Base-by-base conservation (phyloP, 495 filamentous ascomycete species). In the Glutinoglossum americanum region DNA sequence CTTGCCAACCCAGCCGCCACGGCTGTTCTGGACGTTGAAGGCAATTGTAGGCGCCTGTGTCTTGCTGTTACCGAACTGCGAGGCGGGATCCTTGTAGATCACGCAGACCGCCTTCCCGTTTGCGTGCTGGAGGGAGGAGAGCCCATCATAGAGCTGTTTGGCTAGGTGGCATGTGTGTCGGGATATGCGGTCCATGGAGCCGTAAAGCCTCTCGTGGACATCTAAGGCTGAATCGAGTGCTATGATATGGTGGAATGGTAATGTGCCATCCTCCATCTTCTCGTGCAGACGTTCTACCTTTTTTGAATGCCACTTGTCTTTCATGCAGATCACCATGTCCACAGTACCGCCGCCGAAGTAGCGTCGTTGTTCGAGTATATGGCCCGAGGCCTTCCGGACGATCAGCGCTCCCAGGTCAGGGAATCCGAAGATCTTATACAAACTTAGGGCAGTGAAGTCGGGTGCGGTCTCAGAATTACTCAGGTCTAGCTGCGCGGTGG, bases 401-500 rank as follows among this genome's bases (percentile, higher is more conserved):
- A 87, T 74, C 27, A 89, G 66, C 7, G 76, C 84, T 1, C 85
- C 85, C 15, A 89, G 71, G 57, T 89, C 80, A 0, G 85, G 85
- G 57, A 85, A 85, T 15, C 85, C 85, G 64, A 89, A 89, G 55
- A 89, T 84, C 67, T 89, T 89, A 67, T 89, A 88, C 63, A 89
- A 79, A 9, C 80, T 84, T 26, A 88, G 59, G 41, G 76, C 79
- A 6, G 73, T 79, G 60, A 89, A 89, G 62, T 89, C 85, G 0
- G 84, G 83, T 7, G 84, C 81, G 19, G 64, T 67, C 11, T 71
- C 69, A 1, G 76, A 62, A 59, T 87, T 72, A 44, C 71, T 74
- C 30, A 90, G 74, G 61, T 79, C 73, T 57, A 89, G 68, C 2
- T 76, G 76, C 3, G 73, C 72, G 25, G 84, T 87, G 62, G 83